Base-by-base conservation (phyloP, 805 yeast species). In the Metschnikowia gruessii region DNA sequence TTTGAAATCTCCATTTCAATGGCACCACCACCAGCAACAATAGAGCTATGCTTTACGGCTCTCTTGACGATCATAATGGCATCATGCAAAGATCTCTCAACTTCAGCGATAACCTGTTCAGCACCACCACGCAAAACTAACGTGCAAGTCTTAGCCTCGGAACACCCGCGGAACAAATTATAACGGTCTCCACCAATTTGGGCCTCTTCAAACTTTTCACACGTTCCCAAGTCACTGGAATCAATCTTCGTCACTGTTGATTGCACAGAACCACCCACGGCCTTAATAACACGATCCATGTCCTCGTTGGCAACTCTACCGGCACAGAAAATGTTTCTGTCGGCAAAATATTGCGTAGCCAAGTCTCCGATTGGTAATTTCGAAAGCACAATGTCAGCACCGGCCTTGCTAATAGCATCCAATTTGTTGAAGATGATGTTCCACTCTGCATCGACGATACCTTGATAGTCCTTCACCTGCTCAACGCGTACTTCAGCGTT, bases 1-100 rank as follows among this genome's bases (percentile, higher is more conserved):
- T 82, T 88, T 32, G 97, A 90, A 34, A 94, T 62, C 64, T 94
- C 98, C 99, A 94, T 94, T 69, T 94, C 99, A 53, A 90, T 85
- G 30, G 99, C 99, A 53, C 99, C 99, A 54, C 99, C 99, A 52
- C 99, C 99, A 12, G 96, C 98, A 48, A 94, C 99, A 55, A 94
- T 82, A 24, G 80, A 72, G 61, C 83, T 85, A 64, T 91, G 91
- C 61, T 87, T 83, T 35, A 94, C 81, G 1, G 98, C 95, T 59
- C 99, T 80, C 70, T 91, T 92, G 38, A 92, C 98, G 65, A 94
- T 91, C 99, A 92, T 92, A 42, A 94, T 89, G 42, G 99, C 99
- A 70, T 94, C 99, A 63, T 94, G 98, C 56, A 94, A 75, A 1
- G 97, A 92, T 69, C 99, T 81, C 67, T 94, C 99, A 21, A 95